phyloP scores from a whole-genome alignment of 169 alveolate species.

The Babesia bovis region DNA sequence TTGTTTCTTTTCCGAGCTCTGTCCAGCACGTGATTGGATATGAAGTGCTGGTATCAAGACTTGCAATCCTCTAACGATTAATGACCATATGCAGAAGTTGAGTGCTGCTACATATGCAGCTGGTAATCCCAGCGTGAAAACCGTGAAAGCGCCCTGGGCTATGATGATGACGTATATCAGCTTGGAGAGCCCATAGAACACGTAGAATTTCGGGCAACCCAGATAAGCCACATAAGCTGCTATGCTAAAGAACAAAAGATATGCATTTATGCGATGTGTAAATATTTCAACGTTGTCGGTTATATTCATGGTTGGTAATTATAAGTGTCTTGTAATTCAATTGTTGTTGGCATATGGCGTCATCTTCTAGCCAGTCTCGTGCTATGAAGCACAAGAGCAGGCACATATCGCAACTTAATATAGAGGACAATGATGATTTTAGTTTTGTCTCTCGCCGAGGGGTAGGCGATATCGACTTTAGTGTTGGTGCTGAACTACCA shows the following conservation, averaged over 20 bases:
- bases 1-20: too few species aligned
- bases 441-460: neutral
- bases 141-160: conserved; percentile 9
- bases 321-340: neutral
- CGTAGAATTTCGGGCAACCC: neutral
- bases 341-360: neutral
- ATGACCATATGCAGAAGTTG: conserved; percentile 1
- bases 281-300: neutral
- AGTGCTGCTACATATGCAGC: conserved; percentile 4
- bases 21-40: too few species aligned
- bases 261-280: conserved; percentile 18
- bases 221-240: neutral
- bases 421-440: conserved; percentile 21
- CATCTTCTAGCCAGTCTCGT: neutral
- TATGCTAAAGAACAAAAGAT: neutral
- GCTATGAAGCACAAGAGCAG: conserved; percentile 6
- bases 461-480: conserved; percentile 1
- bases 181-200: conserved; percentile 4
- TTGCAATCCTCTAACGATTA: conserved; percentile 29
- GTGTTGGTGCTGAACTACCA: conserved; percentile 5
- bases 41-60: conserved; percentile 13
- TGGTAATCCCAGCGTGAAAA: conserved; percentile 4
- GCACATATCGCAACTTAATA: neutral
- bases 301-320: conserved; percentile 2
- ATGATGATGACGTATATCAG: neutral